Base-by-base conservation (phyloP, 495 filamentous ascomycete species). In the Trichoderma reesei region DNA sequence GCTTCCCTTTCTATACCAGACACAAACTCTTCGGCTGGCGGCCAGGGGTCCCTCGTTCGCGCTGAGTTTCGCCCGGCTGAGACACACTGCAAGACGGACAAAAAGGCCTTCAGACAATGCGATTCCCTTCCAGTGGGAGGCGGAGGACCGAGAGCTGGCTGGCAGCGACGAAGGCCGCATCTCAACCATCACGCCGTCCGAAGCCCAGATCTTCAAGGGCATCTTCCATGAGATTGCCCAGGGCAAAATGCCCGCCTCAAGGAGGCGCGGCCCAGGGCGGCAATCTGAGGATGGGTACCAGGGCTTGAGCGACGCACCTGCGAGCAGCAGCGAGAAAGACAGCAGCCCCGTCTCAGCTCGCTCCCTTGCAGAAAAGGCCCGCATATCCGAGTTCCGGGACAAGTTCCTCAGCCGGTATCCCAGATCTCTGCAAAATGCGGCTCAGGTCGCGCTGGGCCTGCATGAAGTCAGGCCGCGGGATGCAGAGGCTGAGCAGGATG, bases 1-100 rank as follows among this genome's bases (percentile, higher is more conserved):
- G 6, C 70, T 56, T 56, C 51, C 51, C 26, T 56, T 91, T 60
- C 80, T 92, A 8, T 91, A 90, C 71, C 84, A 88, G 63, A 90
- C 88, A n/a, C 77, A 77, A 64, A 88, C 86, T 0, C 76, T 89
- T 7, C 75, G 77, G 61, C 72, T 72, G 60, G 60, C 73, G 7
- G 20, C 18, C 51, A 56, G 18, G 26, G 26, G 51, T 33, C 51
- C 51, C 14, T 14, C 34, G 11, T 8, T 56, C 3, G 51, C 51
- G 26, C 18, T 56, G 51, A 56, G 7, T 34, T 34, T n/a, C 18
- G 51, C 51, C 31, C 51, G 51, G 10, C 11, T 56, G 51, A 16
- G 9, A 7, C 26, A 56, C 51, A 33, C 51, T 16, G 2, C 51
- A 13, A 20, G 51, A 34, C 31, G 51, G 51, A 8, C 26, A 10